Evolutionary conservation across 2,329 filamentous ascomycete genomes (phyloP), one percentile per base, ranked within the genome.

Genomic region (Cladosporium sp.): DNA sequence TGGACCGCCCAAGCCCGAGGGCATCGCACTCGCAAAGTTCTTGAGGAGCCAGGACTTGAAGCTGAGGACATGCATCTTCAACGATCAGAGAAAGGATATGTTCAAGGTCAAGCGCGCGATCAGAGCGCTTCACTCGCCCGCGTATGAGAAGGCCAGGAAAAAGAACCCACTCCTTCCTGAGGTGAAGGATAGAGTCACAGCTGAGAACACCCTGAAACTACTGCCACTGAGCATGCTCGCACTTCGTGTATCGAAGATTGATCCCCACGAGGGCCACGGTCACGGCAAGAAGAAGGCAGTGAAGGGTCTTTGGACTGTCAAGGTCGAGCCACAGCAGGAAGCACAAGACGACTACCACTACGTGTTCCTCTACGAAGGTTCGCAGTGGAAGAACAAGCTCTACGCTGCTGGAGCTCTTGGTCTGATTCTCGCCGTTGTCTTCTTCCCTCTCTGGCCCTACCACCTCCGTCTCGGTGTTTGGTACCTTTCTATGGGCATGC

Each of bases 41-140:
- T 82, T 99, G 66, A 88, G 89, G 71, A 79, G 85, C 66, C 93
- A 97, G 80, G 87, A 95, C 66, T 81, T 99, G 70, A 99, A 99
- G 85, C 85, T 87, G 21, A 86, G 95, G 69, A 97, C 93, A 21
- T 94, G 91, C 77, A 96, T 99, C 69, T 86, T 98, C 70, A 93
- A 97, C 70, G 95, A 95, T 73, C 93, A 97, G 84, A 88, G 95
- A 74, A 98, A 97, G 81, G 94, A 99, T 70, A 96, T 99, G 91
- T 98, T 99, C 80, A 91, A 90, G 85, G 95, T 99, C 78, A 98
- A 98, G 85, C 92, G 95, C 76, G 95, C 95, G 48, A 89, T 99
- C 68, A 91, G 95, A 73, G 93, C 91, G 30, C 85, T 99, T 63
- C 84, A 96, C 78, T 95, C 93, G 25, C 91, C 92, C 58, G 93